Conservation (phyloP, 805 yeast species). For the Wickerhamomyces sydowiorum region DNA sequence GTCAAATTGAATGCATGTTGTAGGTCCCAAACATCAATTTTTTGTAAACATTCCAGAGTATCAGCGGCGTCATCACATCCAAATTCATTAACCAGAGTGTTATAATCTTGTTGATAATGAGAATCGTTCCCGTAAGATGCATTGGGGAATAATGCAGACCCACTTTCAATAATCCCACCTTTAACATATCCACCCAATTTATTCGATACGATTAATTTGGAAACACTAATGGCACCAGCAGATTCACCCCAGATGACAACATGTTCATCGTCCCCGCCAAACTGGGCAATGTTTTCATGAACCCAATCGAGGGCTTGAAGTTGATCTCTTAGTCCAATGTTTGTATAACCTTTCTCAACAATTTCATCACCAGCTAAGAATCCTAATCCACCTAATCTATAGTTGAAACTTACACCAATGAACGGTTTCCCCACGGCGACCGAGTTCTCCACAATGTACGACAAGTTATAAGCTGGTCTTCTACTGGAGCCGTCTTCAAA, state of each 20-base stretch:
- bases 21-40: constrained; percentile 4
- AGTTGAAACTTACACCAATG: constrained; percentile 31
- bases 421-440: constrained; percentile 16
- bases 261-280: constrained; percentile 31
- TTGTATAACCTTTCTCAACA: constrained; percentile 20
- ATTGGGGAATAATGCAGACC: constrained; percentile 3
- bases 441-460: constrained; percentile 12
- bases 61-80: constrained; percentile 2
- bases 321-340: constrained; percentile 32
- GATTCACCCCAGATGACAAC: constrained; percentile 32
- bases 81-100: not conserved
- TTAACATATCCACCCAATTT: constrained; percentile 7
- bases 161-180: constrained; percentile 16
- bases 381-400: constrained; percentile 32
- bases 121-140: not conserved
- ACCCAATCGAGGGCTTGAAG: constrained; percentile 31
- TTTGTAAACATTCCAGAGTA: constrained; percentile 9
- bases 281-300: constrained; percentile 24
- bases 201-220: constrained; percentile 6
- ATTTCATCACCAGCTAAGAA: constrained; percentile 23
- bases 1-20: constrained; percentile 7
- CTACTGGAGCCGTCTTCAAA: constrained; percentile 21
- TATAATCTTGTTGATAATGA: not conserved
- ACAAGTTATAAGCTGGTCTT: constrained; percentile 12
- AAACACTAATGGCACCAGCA: constrained; percentile 28